phyloP scores from a whole-genome alignment of 257 asterid genomes.

The Plantago ovata region DNA sequence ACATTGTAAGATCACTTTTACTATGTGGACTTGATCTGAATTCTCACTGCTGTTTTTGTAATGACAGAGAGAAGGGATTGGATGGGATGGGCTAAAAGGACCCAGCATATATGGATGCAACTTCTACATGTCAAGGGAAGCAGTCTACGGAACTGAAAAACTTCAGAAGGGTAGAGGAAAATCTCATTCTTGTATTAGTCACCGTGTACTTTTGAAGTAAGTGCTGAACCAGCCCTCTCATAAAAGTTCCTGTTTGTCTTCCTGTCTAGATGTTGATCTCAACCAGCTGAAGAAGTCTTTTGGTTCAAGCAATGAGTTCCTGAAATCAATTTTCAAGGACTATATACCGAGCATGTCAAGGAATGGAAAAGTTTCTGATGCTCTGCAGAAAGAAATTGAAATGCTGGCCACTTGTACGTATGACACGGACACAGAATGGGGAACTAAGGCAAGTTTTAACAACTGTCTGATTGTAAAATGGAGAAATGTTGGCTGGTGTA shows the following conservation, averaged over 20 bases:
- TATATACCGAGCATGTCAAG: slow-evolving; percentile 18
- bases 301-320: slow-evolving; percentile 59
- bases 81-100: slow-evolving; percentile 55
- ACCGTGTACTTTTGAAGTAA: neutral
- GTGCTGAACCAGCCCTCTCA: neutral
- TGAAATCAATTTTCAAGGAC: slow-evolving; percentile 27
- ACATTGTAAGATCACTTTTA: neutral
- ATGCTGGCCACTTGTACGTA: slow-evolving; percentile 47
- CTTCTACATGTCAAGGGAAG: slow-evolving; percentile 49
- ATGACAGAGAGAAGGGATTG: slow-evolving; percentile 39
- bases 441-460: slow-evolving; percentile 39
- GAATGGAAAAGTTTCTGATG: slow-evolving; percentile 19
- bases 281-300: slow-evolving; percentile 31
- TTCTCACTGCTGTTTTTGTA: neutral
- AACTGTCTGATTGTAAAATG: neutral
- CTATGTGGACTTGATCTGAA: neutral
- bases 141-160: slow-evolving; percentile 34
- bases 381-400: slow-evolving; percentile 27
- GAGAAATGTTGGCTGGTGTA: neutral
- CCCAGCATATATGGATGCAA: slow-evolving; percentile 47
- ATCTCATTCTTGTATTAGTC: neutral
- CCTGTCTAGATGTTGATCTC: slow-evolving; percentile 36
- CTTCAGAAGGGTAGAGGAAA: slow-evolving; percentile 23
- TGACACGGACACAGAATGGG: slow-evolving; percentile 56
- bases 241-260: slow-evolving; percentile 4